Evolutionary conservation across 768 basidiomycete genomes (phyloP).

Genomic region (Mycena floridula): DNA sequence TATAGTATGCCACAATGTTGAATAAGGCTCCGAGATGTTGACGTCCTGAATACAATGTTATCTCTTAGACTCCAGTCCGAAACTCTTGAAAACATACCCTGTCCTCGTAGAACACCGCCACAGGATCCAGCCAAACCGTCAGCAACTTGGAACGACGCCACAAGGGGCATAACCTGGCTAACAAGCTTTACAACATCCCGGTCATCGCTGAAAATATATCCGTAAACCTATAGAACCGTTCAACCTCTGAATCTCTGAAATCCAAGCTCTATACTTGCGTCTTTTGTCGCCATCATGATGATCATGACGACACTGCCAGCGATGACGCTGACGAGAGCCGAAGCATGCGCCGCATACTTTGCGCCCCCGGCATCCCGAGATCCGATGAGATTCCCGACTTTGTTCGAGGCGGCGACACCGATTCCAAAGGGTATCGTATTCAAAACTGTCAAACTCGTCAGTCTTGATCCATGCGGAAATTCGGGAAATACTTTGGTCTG

Average conservation of each 20-base stretch:
- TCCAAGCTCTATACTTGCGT: conserved; percentile 32
- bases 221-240: conserved; percentile 40
- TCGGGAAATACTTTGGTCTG: conserved; percentile 55
- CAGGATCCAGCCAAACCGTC: conserved; percentile 67
- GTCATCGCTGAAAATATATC: conserved; percentile 67
- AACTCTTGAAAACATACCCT: conserved; percentile 48
- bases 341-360: conserved; percentile 52
- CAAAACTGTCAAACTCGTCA: conserved; percentile 36
- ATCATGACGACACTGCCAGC: conserved; percentile 56
- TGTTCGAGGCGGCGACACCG: conserved; percentile 67
- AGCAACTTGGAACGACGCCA: conserved; percentile 74
- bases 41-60: conserved; percentile 38
- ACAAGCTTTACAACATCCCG: conserved; percentile 50
- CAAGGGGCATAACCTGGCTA: conserved; percentile 63
- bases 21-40: conserved; percentile 73
- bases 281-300: conserved; percentile 45
- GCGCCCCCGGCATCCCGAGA: conserved; percentile 45
- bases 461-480: conserved; percentile 1
- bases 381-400: conserved; percentile 71
- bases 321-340: conserved; percentile 57
- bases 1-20: conserved; percentile 73
- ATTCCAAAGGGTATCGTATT: conserved; percentile 76
- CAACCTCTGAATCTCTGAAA: background rate
- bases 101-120: conserved; percentile 72
- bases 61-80: conserved; percentile 19